Evolutionary conservation across 2,329 filamentous ascomycete species (phyloP), one percentile per base, ranked within the genome.

Genomic region (Exophiala aquamarina): DNA sequence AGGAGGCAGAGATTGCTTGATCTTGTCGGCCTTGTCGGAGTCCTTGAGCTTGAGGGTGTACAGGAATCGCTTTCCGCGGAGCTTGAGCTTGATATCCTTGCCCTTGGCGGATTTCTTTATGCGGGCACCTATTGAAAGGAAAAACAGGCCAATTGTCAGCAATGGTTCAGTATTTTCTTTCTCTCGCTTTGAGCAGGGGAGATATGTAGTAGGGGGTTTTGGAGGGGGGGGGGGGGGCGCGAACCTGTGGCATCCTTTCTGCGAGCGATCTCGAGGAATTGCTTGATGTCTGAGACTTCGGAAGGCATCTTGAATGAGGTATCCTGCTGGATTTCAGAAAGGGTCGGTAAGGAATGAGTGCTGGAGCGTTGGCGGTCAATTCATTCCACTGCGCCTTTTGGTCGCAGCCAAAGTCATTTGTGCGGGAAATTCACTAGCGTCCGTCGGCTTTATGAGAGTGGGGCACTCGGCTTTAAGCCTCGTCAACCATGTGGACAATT

Each of bases 181-280:
- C n/a, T n/a, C n/a, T n/a, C n/a, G n/a, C n/a, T n/a, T n/a, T n/a
- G n/a, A n/a, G n/a, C n/a, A n/a, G n/a, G n/a, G n/a, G n/a, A n/a
- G n/a, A n/a, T n/a, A n/a, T n/a, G n/a, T n/a, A n/a, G n/a, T n/a
- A n/a, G n/a, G n/a, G n/a, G n/a, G n/a, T n/a, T n/a, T n/a, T n/a
- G n/a, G n/a, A n/a, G n/a, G n/a, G n/a, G n/a, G n/a, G n/a, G n/a
- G n/a, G n/a, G n/a, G n/a, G n/a, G n/a, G n/a, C n/a, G 91, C 90
- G 70, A 88, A 98, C 93, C 95, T 73, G 88, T 94, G 74, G 93
- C 93, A 85, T 98, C 94, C 83, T 95, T 95, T 75, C 93, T 88
- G 78, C 92, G 87, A 86, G 89, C 95, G 84, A 98, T 95, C 87
- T 97, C 93, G 76, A 98, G 95, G 89, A 98, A 98, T 83, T 95